These are phyloP conservation scores for Teunomyces cretensis DNA, from an alignment of 805 yeast genomes.

Conservation along the genomic window DNA sequence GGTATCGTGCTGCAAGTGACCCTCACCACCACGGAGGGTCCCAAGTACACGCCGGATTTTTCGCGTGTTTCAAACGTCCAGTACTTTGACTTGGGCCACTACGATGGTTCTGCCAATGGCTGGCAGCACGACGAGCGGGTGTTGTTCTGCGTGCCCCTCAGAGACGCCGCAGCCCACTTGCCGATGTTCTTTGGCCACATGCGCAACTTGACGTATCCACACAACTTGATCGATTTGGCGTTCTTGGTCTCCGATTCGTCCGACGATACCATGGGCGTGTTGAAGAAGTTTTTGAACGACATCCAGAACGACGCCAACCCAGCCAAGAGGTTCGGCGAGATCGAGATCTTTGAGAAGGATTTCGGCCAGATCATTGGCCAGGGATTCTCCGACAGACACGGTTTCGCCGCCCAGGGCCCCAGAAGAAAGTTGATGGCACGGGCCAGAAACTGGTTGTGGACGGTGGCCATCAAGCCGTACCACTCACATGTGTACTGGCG, in stretches of 20 bases:
- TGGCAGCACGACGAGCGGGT: slow-evolving; percentile 80
- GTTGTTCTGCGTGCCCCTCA: slow-evolving; percentile 80
- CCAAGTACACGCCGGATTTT: slow-evolving; percentile 34
- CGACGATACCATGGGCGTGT: slow-evolving; percentile 77
- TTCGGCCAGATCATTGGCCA: slow-evolving; percentile 94
- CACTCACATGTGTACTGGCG: slow-evolving; percentile 98
- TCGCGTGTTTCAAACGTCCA: slow-evolving; percentile 43
- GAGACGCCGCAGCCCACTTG: slow-evolving; percentile 89
- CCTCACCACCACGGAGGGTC: background rate
- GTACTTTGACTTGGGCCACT: slow-evolving; percentile 70
- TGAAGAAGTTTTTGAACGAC: slow-evolving; percentile 54
- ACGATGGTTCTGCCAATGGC: slow-evolving; percentile 67
- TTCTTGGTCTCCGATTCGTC: slow-evolving; percentile 88
- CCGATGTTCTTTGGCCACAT: slow-evolving; percentile 87
- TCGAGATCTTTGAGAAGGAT: slow-evolving; percentile 87
- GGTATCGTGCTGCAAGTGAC: slow-evolving; percentile 1
- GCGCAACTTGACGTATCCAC: slow-evolving; percentile 81
- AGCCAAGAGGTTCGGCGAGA: slow-evolving; percentile 70
- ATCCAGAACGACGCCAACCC: slow-evolving; percentile 67
- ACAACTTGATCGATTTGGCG: slow-evolving; percentile 75
- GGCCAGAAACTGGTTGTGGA: slow-evolving; percentile 90
- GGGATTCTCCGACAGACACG: slow-evolving; percentile 89
- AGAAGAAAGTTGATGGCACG: slow-evolving; percentile 93
- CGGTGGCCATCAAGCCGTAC: slow-evolving; percentile 84
- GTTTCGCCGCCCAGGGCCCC: slow-evolving; percentile 94